Percentiles rank a stretch among this genome's conserved stretches.
phyloP scores from a whole-genome alignment of 768 basidiomycete genomes.

The Leccinum truebloodii region DNA sequence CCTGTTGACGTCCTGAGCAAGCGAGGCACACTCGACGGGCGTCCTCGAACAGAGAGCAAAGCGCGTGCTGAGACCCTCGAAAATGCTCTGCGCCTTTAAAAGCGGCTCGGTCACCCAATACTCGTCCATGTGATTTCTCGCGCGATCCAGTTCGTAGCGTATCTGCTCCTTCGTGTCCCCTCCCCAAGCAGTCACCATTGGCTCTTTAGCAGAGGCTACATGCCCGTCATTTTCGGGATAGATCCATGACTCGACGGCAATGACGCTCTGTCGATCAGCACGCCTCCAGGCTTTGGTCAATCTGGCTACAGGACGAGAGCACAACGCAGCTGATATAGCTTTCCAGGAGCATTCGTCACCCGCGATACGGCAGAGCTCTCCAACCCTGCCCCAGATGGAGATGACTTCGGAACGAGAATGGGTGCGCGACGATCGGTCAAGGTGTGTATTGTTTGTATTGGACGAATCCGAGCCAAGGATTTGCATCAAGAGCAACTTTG shows the following conservation, averaged over 20 bases:
- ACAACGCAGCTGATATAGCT: slow-evolving; percentile 70
- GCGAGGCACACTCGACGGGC: slow-evolving; percentile 39
- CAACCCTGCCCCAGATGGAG: slow-evolving; percentile 69
- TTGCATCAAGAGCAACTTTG: slow-evolving; percentile 68
- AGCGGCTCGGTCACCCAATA: slow-evolving; percentile 45
- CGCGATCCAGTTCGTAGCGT: slow-evolving; percentile 47
- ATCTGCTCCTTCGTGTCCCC: slow-evolving; percentile 54
- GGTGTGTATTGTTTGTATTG: slow-evolving; percentile 25
- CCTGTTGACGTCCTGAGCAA: slow-evolving; percentile 46
- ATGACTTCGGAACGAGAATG: slow-evolving; percentile 76
- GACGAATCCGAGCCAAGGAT: slow-evolving; percentile 63
- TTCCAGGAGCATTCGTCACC: slow-evolving; percentile 84
- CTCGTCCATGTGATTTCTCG: slow-evolving; percentile 46
- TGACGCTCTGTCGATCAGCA: slow-evolving; percentile 58
- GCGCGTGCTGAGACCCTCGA: slow-evolving; percentile 50
- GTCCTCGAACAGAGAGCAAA: slow-evolving; percentile 54
- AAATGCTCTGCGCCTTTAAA: slow-evolving; percentile 43
- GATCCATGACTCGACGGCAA: slow-evolving; percentile 69
- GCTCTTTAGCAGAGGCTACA: slow-evolving; percentile 35
- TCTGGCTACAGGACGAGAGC: slow-evolving; percentile 71
- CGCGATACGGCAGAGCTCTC: slow-evolving; percentile 65
- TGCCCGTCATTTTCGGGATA: slow-evolving; percentile 42
- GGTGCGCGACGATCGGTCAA: slow-evolving; percentile 52
- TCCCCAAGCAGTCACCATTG: slow-evolving; percentile 67
- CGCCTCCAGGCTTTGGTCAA: slow-evolving; percentile 81